Conservation (phyloP, 192 early-diverging fungal species). For the Coemansia sp. region DNA sequence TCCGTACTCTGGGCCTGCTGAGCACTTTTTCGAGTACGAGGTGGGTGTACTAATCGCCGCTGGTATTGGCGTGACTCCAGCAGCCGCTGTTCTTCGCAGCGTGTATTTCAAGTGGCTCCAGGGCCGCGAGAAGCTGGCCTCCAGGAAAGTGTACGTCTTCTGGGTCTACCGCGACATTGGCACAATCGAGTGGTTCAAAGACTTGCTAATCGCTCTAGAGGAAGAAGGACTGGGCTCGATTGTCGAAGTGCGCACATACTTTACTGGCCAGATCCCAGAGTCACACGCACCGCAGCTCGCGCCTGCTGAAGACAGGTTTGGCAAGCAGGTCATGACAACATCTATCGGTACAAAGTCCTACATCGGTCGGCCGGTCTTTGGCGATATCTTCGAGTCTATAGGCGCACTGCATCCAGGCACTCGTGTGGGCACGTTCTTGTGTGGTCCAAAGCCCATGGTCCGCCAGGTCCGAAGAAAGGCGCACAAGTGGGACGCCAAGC, state of each 20-base stretch:
- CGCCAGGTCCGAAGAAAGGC: constrained; percentile 55
- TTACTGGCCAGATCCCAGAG: constrained; percentile 64
- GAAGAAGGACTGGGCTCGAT: constrained; percentile 59
- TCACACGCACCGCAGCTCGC: constrained; percentile 37
- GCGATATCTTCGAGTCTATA: constrained; percentile 64
- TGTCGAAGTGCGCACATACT: constrained; percentile 67
- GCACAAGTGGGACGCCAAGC: constrained; percentile 31
- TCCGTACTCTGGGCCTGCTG: constrained; percentile 66
- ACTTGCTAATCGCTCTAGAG: constrained; percentile 64
- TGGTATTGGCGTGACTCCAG: constrained; percentile 82
- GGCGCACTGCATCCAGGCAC: constrained; percentile 57
- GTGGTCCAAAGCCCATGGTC: constrained; percentile 73
- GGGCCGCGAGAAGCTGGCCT: constrained; percentile 52
- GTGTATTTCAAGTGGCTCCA: constrained; percentile 68
- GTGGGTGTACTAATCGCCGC: constrained; percentile 68
- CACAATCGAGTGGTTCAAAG: constrained; percentile 82
- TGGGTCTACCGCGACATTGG: constrained; percentile 75
- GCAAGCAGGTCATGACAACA: constrained; percentile 60
- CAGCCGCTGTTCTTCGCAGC: constrained; percentile 70
- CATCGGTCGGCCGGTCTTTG: constrained; percentile 76
- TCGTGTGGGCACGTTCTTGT: constrained; percentile 82
- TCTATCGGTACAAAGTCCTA: constrained; percentile 66
- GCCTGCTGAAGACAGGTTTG: constrained; percentile 50
- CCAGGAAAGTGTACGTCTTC: constrained; percentile 73
- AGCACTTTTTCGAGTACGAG: constrained; percentile 77